Base-by-base conservation (phyloP, 176 grass and related monocot genomes). In the Aegilops tauschii region DNA sequence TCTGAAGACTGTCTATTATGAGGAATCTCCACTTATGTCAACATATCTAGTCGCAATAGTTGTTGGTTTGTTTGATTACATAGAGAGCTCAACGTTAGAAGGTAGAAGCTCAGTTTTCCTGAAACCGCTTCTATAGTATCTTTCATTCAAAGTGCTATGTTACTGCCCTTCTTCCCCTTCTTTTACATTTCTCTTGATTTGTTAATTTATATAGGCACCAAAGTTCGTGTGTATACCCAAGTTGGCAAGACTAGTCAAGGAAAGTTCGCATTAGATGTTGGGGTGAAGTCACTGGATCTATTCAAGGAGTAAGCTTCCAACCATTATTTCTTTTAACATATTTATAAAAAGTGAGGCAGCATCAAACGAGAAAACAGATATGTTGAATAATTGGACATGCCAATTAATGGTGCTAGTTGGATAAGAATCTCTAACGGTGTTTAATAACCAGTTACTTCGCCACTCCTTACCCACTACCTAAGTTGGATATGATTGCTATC, bases 21-120 rank as follows among this genome's bases (percentile, higher is more conserved):
- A 93, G 40, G 93, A 98, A 54, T 93, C 95, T 49, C 93, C 95
- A 77, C 89, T 98, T 82, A 98, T 95, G 95, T 98, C 93, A 69
- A 98, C 95, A 82, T 98, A 98, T 87, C 85, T 98, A 17, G 93
- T 98, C n/a, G 95, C 93, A 27, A 84, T 95, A 80, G 95, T 98
- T 82, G 77, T 95, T 63, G 93, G 95, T 70, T 68, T 92, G 44
- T 92, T 95, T 77, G 95, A 95, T 49, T 93, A 87, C 61, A 40
- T 93, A 69, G 90, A 98, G 83, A 79, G 65, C 34, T 73, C 69
- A 42, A 90, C 86, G 23, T 36, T 40, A 47, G 80, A 95, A 82
- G 95, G 95, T 96, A 86, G 54, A 77, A 73, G 12, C 29, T 84
- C 34, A 8, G 61, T 81, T 83, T 25, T 59, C 20, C 52, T 61